Base-by-base conservation (phyloP, 2,329 filamentous ascomycete genomes). In the Pyricularia grisea region DNA sequence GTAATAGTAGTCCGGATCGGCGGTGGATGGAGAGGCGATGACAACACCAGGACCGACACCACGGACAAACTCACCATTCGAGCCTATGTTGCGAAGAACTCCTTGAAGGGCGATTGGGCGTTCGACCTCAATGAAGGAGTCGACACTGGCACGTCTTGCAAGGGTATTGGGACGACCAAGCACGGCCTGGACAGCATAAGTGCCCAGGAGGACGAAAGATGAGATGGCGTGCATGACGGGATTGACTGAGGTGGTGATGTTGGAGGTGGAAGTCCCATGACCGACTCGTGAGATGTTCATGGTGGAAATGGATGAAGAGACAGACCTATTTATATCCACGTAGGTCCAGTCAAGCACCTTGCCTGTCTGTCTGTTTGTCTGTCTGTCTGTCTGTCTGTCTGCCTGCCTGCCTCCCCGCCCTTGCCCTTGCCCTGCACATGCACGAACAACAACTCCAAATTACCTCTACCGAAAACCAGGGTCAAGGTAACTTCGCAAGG, bases 1-100 rank as follows among this genome's bases (percentile, higher is more conserved):
- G 75, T 88, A 94, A 75, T 85, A 93, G 77, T 94, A 67, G 73
- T 87, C 80, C 5, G 87, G 87, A 67, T 84, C 78, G 20, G 72
- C 72, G 50, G 78, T 84, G 71, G 82, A 85, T 4, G 87, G 87
- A 61, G 83, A 84, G 20, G 87, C 87, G 73, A 89, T 78, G 20
- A 89, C 84, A 42, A 84, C 74, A 3, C 87, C 87, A 1, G 82
- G 74, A 42, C 74, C 77, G 4, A 82, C 85, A 2, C 83, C 84
- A 11, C 76, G 70, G 20, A 81, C 81, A 71, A 84, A 77, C 72
- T 83, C 84, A 30, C 87, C 87, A 68, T 76, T 76, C 11, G 84
- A 76, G 3, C 87, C 87, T 71, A 89, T 88, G 74, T 89, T 89
- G 78, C 84, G 87, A 55, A 88, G 76, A 30, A 89, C 78, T 69